Evolutionary conservation across 148 eudicot species (phyloP).

Genomic region (Arctostaphylos glauca): DNA sequence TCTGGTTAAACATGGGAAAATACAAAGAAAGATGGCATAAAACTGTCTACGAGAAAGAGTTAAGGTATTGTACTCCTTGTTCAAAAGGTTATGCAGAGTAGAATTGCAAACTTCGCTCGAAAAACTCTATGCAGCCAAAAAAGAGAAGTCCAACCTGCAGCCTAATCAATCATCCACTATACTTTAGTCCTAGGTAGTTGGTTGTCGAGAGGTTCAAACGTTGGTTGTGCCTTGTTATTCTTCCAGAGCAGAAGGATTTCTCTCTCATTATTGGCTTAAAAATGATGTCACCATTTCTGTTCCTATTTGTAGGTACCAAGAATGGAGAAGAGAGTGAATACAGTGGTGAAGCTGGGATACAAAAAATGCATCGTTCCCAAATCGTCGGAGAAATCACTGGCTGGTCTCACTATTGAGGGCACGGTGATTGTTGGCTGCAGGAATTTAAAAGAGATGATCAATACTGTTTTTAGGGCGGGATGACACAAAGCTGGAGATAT

Average conservation of each 20-base stretch:
- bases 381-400: constrained; percentile 46
- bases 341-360: constrained; percentile 84
- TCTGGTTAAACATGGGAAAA: no score
- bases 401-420: constrained; percentile 36
- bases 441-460: constrained; percentile 78
- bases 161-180: no score
- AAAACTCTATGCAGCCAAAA: no score
- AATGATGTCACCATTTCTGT: neutral
- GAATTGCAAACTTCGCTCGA: no score
- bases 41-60: no score
- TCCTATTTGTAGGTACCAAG: constrained; percentile 62
- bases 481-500: neutral
- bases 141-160: no score
- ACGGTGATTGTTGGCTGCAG: constrained; percentile 63
- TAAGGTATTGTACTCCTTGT: no score
- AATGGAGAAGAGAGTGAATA: constrained; percentile 76
- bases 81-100: no score
- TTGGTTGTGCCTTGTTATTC: neutral
- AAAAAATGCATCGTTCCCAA: constrained; percentile 69
- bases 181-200: neutral
- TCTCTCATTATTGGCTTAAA: neutral
- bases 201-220: neutral
- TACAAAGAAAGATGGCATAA: no score
- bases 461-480: constrained; percentile 41
- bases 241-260: no score